These are phyloP conservation scores for Backusella sp. DNA, from an alignment of 192 early-diverging fungal genomes.

Conservation along the genomic window DNA sequence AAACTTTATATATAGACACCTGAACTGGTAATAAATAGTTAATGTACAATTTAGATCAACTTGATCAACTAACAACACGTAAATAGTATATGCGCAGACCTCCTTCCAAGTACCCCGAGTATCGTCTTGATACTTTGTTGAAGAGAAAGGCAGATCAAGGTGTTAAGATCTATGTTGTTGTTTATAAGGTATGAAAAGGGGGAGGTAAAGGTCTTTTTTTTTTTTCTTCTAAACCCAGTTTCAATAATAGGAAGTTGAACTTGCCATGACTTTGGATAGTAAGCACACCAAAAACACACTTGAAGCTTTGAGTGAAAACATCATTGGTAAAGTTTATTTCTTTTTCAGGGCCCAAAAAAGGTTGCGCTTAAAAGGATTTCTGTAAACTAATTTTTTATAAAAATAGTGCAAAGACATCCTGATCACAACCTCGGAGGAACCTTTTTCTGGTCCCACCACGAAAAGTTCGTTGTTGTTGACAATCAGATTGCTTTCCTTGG, in stretches of 20 bases:
- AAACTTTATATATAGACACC: not conserved
- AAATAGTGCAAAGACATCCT: slow-evolving; percentile 78
- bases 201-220: not conserved
- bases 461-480: slow-evolving; percentile 77
- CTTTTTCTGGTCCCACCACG: slow-evolving; percentile 87
- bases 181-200: slow-evolving; percentile 61
- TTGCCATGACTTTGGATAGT: slow-evolving; percentile 74
- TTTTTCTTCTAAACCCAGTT: not conserved
- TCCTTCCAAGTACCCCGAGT: slow-evolving; percentile 68
- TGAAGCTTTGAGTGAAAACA: slow-evolving; percentile 70
- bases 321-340: slow-evolving; percentile 46
- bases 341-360: too few species aligned
- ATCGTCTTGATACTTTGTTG: slow-evolving; percentile 74
- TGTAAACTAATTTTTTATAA: not conserved
- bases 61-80: not conserved
- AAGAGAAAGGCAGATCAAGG: slow-evolving; percentile 82
- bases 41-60: not conserved
- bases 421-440: slow-evolving; percentile 78
- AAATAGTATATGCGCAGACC: slow-evolving; percentile 73
- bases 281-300: slow-evolving; percentile 74
- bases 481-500: slow-evolving; percentile 82
- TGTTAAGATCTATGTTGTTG: slow-evolving; percentile 80
- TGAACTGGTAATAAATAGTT: not conserved
- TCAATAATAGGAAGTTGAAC: slow-evolving; percentile 56
- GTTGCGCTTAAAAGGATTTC: not conserved